These are phyloP conservation scores for Metschnikowia lachancei DNA, from an alignment of 805 yeast species.

Conservation along the genomic window DNA sequence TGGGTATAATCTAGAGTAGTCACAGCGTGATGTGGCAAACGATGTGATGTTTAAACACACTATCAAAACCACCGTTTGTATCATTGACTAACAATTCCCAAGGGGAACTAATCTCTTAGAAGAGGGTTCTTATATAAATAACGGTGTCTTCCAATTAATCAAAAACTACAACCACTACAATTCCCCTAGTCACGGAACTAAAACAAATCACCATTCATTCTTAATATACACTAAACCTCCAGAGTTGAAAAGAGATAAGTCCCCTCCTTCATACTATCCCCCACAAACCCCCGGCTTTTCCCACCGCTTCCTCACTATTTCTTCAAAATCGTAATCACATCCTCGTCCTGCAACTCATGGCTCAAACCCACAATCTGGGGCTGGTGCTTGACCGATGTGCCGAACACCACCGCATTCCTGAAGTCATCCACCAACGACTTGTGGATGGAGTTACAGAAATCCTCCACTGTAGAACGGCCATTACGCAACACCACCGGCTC, in stretches of 20 bases:
- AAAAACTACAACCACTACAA: not conserved
- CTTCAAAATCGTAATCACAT: conserved; percentile 92
- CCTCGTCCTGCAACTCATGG: conserved; percentile 89
- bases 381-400: conserved; percentile 94
- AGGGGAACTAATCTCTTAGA: too few species aligned
- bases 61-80: too few species aligned
- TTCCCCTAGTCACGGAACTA: too few species aligned
- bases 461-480: conserved; percentile 83
- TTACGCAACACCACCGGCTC: conserved; percentile 92
- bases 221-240: not conserved
- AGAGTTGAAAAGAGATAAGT: not conserved
- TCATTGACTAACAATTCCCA: too few species aligned
- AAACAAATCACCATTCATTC: not conserved
- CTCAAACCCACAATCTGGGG: conserved; percentile 92
- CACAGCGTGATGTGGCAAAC: too few species aligned
- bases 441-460: conserved; percentile 95
- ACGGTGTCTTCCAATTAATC: too few species aligned
- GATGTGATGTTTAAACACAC: too few species aligned
- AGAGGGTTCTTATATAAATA: too few species aligned
- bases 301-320: conserved; percentile 34
- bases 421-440: conserved; percentile 91
- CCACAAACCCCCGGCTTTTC: not conserved
- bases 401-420: conserved; percentile 88
- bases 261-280: too few species aligned
- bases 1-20: too few species aligned